These are phyloP conservation scores for Colletotrichum sp. DNA, from an alignment of 2,329 filamentous ascomycete species.

Conservation along the genomic window DNA sequence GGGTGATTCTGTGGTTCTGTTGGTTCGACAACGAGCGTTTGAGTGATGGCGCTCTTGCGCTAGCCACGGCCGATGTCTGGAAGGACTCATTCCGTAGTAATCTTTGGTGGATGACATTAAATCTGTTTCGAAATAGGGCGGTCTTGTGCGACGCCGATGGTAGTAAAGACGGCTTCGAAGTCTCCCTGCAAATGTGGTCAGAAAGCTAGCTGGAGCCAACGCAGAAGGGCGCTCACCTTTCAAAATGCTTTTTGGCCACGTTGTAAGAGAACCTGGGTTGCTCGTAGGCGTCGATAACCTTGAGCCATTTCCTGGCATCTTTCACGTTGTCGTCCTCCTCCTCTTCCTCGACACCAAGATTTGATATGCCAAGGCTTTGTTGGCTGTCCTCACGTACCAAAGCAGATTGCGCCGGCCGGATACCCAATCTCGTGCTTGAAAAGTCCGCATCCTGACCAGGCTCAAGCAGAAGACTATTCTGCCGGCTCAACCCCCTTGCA, in stretches of 20 bases:
- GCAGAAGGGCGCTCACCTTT: conserved; percentile 57
- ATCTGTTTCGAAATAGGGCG: conserved; percentile 84
- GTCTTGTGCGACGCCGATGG: conserved; percentile 84
- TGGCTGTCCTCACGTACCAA: conserved; percentile 65
- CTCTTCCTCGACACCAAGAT: conserved; percentile 55
- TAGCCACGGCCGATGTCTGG: conserved; percentile 77
- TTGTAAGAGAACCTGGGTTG: conserved; percentile 84
- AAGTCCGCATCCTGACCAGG: conserved; percentile 53
- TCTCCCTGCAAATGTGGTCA: conserved; percentile 50
- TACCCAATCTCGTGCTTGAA: conserved; percentile 59
- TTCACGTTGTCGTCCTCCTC: conserved; percentile 62
- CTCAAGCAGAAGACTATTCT: conserved; percentile 69
- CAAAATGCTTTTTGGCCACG: conserved; percentile 85
- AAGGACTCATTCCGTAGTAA: conserved; percentile 93
- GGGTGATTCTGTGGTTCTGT: conserved; percentile 85
- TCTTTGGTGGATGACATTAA: conserved; percentile 90
- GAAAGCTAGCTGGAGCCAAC: background rate
- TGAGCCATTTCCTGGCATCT: conserved; percentile 83
- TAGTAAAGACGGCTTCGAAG: conserved; percentile 70
- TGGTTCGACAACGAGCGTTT: conserved; percentile 65
- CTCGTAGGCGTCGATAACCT: conserved; percentile 81
- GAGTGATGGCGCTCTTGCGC: conserved; percentile 56
- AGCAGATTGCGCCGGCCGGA: conserved; percentile 46
- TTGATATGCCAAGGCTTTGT: conserved; percentile 66
- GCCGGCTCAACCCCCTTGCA: conserved; percentile 59